Evolutionary conservation across 805 yeast species (phyloP).

Genomic region (Blastobotrys robertii): DNA sequence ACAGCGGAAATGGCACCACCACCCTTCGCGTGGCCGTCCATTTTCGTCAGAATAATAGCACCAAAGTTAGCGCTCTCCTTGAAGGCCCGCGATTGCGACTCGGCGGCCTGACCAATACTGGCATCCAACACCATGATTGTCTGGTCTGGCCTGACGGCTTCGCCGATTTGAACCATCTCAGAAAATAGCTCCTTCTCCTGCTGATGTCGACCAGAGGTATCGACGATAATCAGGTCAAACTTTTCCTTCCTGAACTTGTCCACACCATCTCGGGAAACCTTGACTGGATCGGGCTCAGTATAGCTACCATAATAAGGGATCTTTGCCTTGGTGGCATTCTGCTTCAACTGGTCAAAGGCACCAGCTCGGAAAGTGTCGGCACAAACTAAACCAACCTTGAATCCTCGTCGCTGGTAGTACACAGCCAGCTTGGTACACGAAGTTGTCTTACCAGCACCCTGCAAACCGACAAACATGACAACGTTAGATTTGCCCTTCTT

Average conservation of each 20-base stretch:
- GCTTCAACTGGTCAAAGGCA: conserved; percentile 97
- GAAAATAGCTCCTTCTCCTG: conserved; percentile 86
- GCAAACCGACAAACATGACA: conserved; percentile 96
- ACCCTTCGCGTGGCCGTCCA: conserved; percentile 99
- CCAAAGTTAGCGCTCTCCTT: conserved; percentile 91
- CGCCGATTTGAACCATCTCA: conserved; percentile 90
- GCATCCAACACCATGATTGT: conserved; percentile 98
- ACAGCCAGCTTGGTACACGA: conserved; percentile 95
- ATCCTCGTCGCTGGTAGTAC: conserved; percentile 86
- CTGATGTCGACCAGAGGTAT: conserved; percentile 95
- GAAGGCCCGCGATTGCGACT: conserved; percentile 86
- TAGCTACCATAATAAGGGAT: conserved; percentile 94
- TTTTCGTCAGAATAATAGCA: conserved; percentile 85
- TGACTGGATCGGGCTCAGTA: conserved; percentile 91
- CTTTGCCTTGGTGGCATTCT: conserved; percentile 90
- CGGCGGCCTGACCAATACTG: conserved; percentile 97
- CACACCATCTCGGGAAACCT: conserved; percentile 86
- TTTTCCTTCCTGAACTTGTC: conserved; percentile 81
- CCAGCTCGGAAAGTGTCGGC: conserved; percentile 99
- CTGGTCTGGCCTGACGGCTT: conserved; percentile 84
- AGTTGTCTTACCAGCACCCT: conserved; percentile 98
- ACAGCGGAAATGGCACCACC: conserved; percentile 99
- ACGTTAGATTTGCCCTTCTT: conserved; percentile 71
- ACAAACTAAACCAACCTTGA: conserved; percentile 92
- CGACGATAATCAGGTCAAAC: conserved; percentile 89